Percentiles rank a stretch among this genome's conserved stretches.
Conservation (phyloP, 1,139 yeast genomes). For the Kazachstania sp. region DNA sequence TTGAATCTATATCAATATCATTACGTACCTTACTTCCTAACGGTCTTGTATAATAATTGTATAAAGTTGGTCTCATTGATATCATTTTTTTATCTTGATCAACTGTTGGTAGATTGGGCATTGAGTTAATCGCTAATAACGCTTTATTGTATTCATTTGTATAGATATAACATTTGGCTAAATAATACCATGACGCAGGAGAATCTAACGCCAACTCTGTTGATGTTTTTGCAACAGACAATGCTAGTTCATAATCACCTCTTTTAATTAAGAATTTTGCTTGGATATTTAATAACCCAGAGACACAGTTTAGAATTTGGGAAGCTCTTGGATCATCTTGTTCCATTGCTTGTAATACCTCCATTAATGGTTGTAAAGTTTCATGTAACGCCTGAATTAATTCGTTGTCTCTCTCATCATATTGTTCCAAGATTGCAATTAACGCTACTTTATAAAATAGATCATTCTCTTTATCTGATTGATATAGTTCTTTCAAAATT, state of each 20-base stretch:
- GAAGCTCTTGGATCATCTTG: conserved; percentile 12
- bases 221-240: conserved; percentile 63
- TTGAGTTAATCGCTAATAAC: conserved; percentile 72
- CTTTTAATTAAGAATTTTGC: conserved; percentile 63
- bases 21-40: conserved; percentile 32
- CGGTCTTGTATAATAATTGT: conserved; percentile 25
- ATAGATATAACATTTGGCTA: conserved; percentile 66
- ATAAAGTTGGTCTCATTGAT: conserved; percentile 11
- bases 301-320: conserved; percentile 11
- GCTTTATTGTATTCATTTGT: conserved; percentile 69
- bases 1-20: conserved; percentile 40
- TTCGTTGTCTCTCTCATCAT: conserved; percentile 55
- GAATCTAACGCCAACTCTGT: conserved; percentile 79
- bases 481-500: conserved; percentile 39
- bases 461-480: conserved; percentile 43
- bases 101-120: conserved; percentile 46
- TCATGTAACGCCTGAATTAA: conserved; percentile 58
- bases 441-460: conserved; percentile 43
- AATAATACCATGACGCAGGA: conserved; percentile 70
- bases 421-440: conserved; percentile 27
- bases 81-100: conserved; percentile 18
- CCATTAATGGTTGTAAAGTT: conserved; percentile 36
- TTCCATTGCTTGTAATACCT: conserved; percentile 11
- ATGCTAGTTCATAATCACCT: conserved; percentile 61
- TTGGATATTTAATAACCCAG: conserved; percentile 45